A percentile compares a stretch with the other conserved stretches of the same genome.
phyloP scores from a whole-genome alignment of 805 yeast species.

The Debaryomyces prosopidis region DNA sequence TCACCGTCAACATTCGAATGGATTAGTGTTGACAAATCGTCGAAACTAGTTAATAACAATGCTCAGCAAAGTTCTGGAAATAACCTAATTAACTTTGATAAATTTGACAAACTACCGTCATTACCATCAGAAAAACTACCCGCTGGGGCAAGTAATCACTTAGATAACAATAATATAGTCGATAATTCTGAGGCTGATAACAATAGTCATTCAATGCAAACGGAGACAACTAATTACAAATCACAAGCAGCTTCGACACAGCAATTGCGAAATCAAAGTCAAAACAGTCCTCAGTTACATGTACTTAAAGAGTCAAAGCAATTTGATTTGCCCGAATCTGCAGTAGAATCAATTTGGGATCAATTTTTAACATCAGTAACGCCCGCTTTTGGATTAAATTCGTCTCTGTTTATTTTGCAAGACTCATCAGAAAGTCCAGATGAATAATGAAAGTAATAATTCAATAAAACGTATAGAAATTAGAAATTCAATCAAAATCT shows the following conservation, averaged over 20 bases:
- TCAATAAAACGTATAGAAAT: background rate
- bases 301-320: constrained; percentile 51
- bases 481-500: constrained; percentile 8
- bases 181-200: constrained; percentile 1
- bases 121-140: constrained; percentile 7
- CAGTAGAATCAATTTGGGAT: constrained; percentile 70
- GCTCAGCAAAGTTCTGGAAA: constrained; percentile 1
- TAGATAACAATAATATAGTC: background rate
- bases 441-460: too few relatives aligned
- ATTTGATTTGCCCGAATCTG: constrained; percentile 61
- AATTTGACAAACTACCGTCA: constrained; percentile 35
- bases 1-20: constrained; percentile 27
- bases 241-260: background rate
- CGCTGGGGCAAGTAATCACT: too few relatives aligned
- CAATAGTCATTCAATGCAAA: background rate
- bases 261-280: background rate
- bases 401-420: background rate
- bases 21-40: constrained; percentile 26
- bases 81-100: constrained; percentile 45
- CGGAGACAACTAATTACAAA: background rate
- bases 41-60: background rate
- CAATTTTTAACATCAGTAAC: constrained; percentile 47
- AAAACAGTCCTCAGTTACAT: background rate
- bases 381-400: background rate
- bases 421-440: too few relatives aligned